These are phyloP conservation scores for Aspergillus bombycis DNA, from an alignment of 2,329 filamentous ascomycete species.

Conservation along the genomic window DNA sequence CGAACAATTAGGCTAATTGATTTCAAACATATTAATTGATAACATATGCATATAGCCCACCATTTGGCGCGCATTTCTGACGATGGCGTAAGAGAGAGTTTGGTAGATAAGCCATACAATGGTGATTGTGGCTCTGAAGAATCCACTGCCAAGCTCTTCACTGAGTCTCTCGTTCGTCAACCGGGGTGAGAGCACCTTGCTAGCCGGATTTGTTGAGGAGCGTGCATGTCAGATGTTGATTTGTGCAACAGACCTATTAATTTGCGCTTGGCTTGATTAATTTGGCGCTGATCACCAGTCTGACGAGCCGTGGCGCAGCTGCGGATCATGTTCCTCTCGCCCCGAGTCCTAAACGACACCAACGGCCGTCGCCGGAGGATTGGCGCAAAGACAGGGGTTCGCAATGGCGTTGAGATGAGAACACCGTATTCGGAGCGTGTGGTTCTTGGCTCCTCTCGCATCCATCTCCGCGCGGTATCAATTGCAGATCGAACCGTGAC, in stretches of 20 bases:
- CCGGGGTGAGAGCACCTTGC: neutral
- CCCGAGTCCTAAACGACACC: neutral
- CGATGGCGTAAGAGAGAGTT: neutral
- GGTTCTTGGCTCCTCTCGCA: neutral
- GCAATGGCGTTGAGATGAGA: neutral
- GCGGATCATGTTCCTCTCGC: slow-evolving; percentile 1
- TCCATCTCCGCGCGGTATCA: neutral
- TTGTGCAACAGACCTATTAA: neutral
- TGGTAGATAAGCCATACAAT: neutral
- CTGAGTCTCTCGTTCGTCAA: neutral
- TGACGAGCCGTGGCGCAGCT: neutral
- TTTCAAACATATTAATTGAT: neutral
- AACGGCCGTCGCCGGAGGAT: too few species aligned
- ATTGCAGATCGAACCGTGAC: neutral
- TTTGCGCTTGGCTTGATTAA: slow-evolving; percentile 2
- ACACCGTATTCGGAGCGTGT: neutral
- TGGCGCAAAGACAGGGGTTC: neutral
- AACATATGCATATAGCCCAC: neutral
- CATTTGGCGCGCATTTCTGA: too few species aligned
- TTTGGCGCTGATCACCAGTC: neutral
- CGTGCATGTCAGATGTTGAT: neutral
- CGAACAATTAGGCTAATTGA: neutral
- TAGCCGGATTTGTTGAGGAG: neutral
- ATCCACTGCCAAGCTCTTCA: neutral
- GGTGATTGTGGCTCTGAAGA: neutral